Conservation (phyloP, 495 filamentous ascomycete species). For the Penicillium simplicissimum region DNA sequence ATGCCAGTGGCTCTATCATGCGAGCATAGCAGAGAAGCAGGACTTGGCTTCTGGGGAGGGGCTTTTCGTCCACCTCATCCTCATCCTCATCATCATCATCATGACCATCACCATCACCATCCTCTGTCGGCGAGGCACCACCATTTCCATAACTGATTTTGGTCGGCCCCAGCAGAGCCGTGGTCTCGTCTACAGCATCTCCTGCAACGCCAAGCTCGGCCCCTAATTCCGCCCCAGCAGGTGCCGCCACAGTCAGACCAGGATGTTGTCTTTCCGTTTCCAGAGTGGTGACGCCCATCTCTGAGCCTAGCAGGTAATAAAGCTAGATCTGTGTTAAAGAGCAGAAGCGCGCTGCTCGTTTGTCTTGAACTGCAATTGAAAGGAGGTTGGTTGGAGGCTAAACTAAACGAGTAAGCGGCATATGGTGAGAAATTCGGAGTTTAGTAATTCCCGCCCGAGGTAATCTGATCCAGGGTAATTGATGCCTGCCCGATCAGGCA, state of each 20-base stretch:
- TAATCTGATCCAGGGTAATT: background rate
- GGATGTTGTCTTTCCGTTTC: conserved; percentile 3
- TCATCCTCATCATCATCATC: background rate
- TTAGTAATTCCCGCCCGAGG: background rate
- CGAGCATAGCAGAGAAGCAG: conserved; percentile 66
- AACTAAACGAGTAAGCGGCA: background rate
- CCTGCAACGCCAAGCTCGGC: conserved; percentile 7
- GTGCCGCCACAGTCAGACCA: background rate
- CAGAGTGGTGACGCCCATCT: conserved; percentile 13
- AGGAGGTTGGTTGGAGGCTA: background rate
- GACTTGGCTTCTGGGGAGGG: conserved; percentile 61
- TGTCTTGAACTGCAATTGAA: background rate
- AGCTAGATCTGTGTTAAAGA: background rate
- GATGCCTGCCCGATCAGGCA: no score
- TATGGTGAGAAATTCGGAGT: background rate
- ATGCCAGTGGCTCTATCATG: conserved; percentile 71
- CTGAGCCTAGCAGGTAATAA: background rate
- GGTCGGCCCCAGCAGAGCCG: conserved; percentile 18
- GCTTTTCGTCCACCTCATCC: conserved; percentile 26
- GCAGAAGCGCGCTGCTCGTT: background rate
- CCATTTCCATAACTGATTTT: background rate
- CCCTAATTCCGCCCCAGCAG: background rate
- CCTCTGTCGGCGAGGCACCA: conserved; percentile 1
- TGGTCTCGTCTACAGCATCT: conserved; percentile 23
- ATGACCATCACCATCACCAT: no score